Conservation (phyloP, 2,329 filamentous ascomycete species). For the Calonectria hongkongensis region DNA sequence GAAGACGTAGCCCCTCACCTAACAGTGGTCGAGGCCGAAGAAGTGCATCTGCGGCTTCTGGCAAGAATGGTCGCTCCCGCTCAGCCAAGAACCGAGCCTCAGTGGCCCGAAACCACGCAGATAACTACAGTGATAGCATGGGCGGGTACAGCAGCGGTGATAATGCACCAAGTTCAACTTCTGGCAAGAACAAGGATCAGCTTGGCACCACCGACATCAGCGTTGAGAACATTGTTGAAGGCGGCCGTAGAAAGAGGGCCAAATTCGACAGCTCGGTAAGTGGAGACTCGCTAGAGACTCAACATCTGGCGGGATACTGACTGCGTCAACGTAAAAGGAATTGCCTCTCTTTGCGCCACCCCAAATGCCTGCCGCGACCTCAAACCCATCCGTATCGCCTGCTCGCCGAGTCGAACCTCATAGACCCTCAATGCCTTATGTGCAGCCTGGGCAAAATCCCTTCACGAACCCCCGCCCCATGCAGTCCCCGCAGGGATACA, state of each 20-base stretch:
- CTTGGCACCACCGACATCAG: conserved; percentile 98
- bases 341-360: conserved; percentile 95
- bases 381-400: conserved; percentile 97
- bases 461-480: conserved; percentile 86
- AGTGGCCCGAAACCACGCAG: conserved; percentile 69
- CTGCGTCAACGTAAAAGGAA: conserved; percentile 78
- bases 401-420: conserved; percentile 86
- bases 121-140: conserved; percentile 78
- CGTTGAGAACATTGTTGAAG: conserved; percentile 98
- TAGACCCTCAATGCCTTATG: conserved; percentile 84
- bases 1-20: conserved; percentile 87
- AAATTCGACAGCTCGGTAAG: conserved; percentile 98
- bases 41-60: conserved; percentile 81
- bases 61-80: conserved; percentile 81
- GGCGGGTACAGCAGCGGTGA: conserved; percentile 93
- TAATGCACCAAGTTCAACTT: conserved; percentile 83
- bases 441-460: conserved; percentile 84
- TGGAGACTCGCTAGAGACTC: conserved; percentile 50
- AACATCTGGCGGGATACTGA: conserved; percentile 49
- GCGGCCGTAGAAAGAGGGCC: conserved; percentile 93
- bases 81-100: conserved; percentile 80
- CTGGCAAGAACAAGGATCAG: conserved; percentile 86
- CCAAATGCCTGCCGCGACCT: conserved; percentile 94
- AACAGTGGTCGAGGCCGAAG: conserved; percentile 81
- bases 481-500: conserved; percentile 89